Evolutionary conservation across 768 basidiomycete genomes (phyloP).

Genomic region (Phylloporus scabripes): DNA sequence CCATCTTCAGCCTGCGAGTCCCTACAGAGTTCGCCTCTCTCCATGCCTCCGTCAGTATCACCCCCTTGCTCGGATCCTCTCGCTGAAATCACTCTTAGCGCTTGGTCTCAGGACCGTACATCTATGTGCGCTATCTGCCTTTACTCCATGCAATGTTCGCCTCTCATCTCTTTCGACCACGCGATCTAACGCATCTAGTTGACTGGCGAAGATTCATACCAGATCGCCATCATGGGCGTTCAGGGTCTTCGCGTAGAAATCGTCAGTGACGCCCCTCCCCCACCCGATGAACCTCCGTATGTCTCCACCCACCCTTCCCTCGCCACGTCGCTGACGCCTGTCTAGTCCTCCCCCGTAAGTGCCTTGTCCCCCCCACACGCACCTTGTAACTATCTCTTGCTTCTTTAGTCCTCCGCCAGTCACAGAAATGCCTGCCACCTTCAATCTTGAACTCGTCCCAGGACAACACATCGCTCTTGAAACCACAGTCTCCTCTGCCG

Average conservation of each 20-base stretch:
- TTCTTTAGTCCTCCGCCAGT: conserved; percentile 56
- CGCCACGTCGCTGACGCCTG: conserved; percentile 9
- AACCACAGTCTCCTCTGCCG: conserved; percentile 68
- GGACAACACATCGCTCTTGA: conserved; percentile 79
- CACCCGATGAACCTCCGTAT: conserved; percentile 80
- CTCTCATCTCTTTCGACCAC: conserved; percentile 18
- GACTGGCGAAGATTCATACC: conserved; percentile 81
- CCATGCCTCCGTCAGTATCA: conserved; percentile 65
- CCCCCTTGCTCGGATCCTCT: conserved; percentile 8
- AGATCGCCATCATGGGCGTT: conserved; percentile 81
- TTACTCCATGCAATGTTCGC: conserved; percentile 9
- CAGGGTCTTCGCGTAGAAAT: conserved; percentile 83
- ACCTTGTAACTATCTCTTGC: neutral
- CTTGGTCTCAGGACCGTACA: conserved; percentile 74
- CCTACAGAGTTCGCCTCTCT: conserved; percentile 86
- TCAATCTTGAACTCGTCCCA: conserved; percentile 74
- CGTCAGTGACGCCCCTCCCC: conserved; percentile 79
- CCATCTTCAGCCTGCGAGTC: conserved; percentile 66
- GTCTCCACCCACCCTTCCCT: neutral
- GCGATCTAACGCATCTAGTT: conserved; percentile 42
- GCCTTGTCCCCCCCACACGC: conserved; percentile 12
- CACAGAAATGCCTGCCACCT: conserved; percentile 80
- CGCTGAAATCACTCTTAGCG: conserved; percentile 44
- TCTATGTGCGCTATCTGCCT: conserved; percentile 54
- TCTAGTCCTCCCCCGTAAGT: conserved; percentile 48